phyloP scores from a whole-genome alignment of 768 basidiomycete genomes.

The Auricularia sp. region DNA sequence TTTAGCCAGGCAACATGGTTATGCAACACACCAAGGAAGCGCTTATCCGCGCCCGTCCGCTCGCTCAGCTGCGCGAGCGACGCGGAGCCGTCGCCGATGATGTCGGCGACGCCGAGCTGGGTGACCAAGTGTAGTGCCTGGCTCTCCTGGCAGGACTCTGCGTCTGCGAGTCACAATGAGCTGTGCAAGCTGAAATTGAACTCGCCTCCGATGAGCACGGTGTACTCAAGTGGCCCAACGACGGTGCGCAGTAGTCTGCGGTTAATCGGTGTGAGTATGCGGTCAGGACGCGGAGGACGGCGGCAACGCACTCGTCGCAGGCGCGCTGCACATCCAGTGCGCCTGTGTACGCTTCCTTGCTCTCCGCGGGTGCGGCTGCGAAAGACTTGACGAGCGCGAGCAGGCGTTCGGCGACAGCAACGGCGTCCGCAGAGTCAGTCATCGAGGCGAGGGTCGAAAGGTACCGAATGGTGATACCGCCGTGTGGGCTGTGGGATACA shows the following conservation, averaged over 20 bases:
- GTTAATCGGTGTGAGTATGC: background rate
- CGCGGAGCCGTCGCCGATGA: background rate
- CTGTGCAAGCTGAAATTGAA: background rate
- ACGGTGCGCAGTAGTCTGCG: background rate
- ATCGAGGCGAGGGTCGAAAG: background rate
- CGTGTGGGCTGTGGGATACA: no score
- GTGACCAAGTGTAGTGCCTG: conserved; percentile 5
- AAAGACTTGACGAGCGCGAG: background rate
- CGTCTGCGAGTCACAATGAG: background rate
- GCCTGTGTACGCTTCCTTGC: background rate
- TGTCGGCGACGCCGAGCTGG: background rate
- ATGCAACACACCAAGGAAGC: background rate
- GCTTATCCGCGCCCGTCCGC: background rate
- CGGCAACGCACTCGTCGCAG: background rate
- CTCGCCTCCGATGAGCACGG: background rate
- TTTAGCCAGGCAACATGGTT: background rate
- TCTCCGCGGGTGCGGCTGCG: background rate
- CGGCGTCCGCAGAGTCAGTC: background rate
- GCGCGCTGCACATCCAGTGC: background rate
- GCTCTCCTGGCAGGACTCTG: conserved; percentile 6
- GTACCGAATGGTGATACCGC: no score
- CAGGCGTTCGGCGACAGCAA: background rate
- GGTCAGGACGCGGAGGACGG: background rate
- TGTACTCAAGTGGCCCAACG: background rate
- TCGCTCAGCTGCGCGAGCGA: background rate